Conservation (phyloP, 1,139 yeast genomes). For the Pichia sp. region DNA sequence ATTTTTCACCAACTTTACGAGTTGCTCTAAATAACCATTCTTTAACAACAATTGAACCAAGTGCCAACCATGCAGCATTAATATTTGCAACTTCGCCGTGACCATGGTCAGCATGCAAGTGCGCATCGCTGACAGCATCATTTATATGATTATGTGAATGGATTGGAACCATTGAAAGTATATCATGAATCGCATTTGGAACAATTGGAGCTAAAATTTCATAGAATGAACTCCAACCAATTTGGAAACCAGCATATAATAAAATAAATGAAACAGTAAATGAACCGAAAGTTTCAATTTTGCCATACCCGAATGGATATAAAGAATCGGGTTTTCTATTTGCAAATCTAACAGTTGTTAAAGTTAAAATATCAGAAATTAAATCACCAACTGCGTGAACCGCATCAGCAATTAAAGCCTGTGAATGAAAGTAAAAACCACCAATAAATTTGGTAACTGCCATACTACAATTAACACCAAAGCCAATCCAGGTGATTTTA, state of each 20-base stretch:
- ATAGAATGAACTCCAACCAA: constrained; percentile 80
- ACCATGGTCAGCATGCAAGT: constrained; percentile 12
- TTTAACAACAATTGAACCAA: constrained; percentile 76
- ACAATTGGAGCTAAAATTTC: constrained; percentile 63
- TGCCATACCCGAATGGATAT: constrained; percentile 89
- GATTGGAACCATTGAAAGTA: constrained; percentile 37
- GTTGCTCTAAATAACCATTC: constrained; percentile 85
- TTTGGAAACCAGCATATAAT: constrained; percentile 80
- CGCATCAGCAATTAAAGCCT: constrained; percentile 89
- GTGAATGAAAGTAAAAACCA: constrained; percentile 89
- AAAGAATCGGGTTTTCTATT: constrained; percentile 52
- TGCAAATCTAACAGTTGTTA: constrained; percentile 82
- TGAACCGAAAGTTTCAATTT: constrained; percentile 87
- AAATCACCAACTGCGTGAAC: constrained; percentile 87
- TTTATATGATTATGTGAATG: constrained; percentile 46
- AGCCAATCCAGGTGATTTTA: constrained; percentile 87
- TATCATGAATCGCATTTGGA: constrained; percentile 49
- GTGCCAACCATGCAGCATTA: constrained; percentile 95
- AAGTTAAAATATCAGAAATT: constrained; percentile 80
- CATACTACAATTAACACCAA: constrained; percentile 75
- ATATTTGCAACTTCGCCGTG: constrained; percentile 37
- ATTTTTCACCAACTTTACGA: constrained; percentile 62
- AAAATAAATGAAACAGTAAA: constrained; percentile 78
- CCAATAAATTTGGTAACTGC: constrained; percentile 84
- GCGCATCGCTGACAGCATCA: constrained; percentile 3